A percentile compares a stretch with the other conserved stretches of the same genome.
Conservation (phyloP, 257 asterid species). For the Misopates orontium region DNA sequence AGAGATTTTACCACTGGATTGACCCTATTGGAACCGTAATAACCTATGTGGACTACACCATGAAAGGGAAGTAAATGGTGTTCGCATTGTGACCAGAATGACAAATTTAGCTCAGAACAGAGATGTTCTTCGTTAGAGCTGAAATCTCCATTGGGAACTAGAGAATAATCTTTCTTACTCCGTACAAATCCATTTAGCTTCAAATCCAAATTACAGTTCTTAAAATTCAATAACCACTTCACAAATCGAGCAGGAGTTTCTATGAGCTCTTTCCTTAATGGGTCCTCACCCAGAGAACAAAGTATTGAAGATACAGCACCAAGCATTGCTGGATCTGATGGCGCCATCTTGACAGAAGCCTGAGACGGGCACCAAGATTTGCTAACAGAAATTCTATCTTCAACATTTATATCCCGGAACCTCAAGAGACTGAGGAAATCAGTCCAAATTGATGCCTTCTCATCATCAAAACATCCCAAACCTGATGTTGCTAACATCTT, state of each 20-base stretch:
- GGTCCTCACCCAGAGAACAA: slow-evolving; percentile 73
- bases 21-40: slow-evolving; percentile 39
- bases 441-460: slow-evolving; percentile 56
- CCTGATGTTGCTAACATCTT: slow-evolving; percentile 57
- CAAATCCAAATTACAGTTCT: slow-evolving; percentile 55
- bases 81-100: slow-evolving; percentile 89
- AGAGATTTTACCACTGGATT: slow-evolving; percentile 53
- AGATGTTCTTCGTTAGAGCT: slow-evolving; percentile 36
- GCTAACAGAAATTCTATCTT: slow-evolving; percentile 17
- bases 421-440: slow-evolving; percentile 77
- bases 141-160: slow-evolving; percentile 31
- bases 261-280: slow-evolving; percentile 68
- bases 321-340: slow-evolving; percentile 48
- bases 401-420: slow-evolving; percentile 47
- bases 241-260: slow-evolving; percentile 77
- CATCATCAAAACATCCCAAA: slow-evolving; percentile 70
- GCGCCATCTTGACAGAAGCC: slow-evolving; percentile 31
- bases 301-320: slow-evolving; percentile 66
- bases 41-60: slow-evolving; percentile 88
- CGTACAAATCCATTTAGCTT: slow-evolving; percentile 50
- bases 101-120: slow-evolving; percentile 58
- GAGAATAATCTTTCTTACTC: slow-evolving; percentile 33
- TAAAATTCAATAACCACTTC: slow-evolving; percentile 77
- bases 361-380: slow-evolving; percentile 75
- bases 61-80: slow-evolving; percentile 95